Evolutionary conservation across 768 basidiomycete species (phyloP), one percentile per base, ranked within the genome.

Genomic region (Boletales sp.): DNA sequence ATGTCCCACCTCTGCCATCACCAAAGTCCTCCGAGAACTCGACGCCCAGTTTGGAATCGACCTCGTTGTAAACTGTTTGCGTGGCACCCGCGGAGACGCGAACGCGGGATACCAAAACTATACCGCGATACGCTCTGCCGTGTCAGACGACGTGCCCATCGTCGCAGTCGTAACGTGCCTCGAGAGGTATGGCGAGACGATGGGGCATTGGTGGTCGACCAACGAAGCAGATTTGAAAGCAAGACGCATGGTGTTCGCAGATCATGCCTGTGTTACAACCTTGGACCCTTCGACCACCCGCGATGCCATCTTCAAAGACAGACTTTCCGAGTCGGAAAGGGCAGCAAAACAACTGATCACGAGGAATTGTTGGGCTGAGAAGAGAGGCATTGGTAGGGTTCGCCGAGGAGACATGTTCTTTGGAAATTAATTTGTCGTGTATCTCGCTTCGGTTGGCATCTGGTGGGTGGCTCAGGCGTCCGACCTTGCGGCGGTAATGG

Each of bases 201-300:
- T 71, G 64, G 60, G 54, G 14, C 62, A 63, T 37, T 77, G 75
- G 75, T 76, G 73, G 74, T 54, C 53, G 31, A 53, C 56, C 38
- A 73, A 75, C 54, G 53, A 72, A 45, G 53, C 52, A n/a, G 53
- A 51, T 18, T 65, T 77, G 43, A 62, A 61, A 36, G 49, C 49
- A 5, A 50, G 70, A 33, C 58, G 61, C 11, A 77, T 77, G 61
- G 48, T 57, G 1, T 74, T 74, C 9, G 57, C 63, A 2, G 70
- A 67, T 10, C 66, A 72, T 21, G 74, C 69, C 8, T 76, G 75
- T 36, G 64, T 76, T 41, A 73, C 73, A 1, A 68, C 72, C 3
- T 51, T 68, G 46, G 60, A 60, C 12, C 33, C 58, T 21, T 51
- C 49, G 46, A 45, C 47, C 5, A 44, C 47, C 15, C 45, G 49